Conservation (phyloP, 371 early-diverging fungal genomes). For the Rhizopus arrhizus region DNA sequence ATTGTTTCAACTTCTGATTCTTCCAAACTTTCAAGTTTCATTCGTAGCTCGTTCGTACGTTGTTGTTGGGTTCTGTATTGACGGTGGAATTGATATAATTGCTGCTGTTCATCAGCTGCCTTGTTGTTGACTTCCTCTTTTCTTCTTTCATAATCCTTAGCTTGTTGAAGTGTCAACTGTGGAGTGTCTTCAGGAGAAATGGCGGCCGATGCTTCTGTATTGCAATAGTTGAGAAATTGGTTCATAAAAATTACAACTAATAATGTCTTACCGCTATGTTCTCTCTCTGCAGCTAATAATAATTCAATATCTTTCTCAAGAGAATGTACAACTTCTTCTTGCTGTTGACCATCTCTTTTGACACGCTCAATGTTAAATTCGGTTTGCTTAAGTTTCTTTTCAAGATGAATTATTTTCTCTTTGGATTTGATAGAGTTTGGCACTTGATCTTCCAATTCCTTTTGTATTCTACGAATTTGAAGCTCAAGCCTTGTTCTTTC, state of each 20-base stretch:
- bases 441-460: constrained; percentile 61
- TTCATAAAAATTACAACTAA: not conserved
- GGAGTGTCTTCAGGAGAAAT: not conserved
- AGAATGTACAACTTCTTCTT: constrained; percentile 35
- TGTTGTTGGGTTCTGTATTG: constrained; percentile 69
- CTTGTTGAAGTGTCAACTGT: constrained; percentile 40
- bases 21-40: constrained; percentile 59
- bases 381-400: constrained; percentile 68
- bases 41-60: constrained; percentile 57
- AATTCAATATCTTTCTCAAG: constrained; percentile 31
- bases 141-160: constrained; percentile 61
- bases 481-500: constrained; percentile 75
- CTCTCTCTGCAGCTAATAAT: constrained; percentile 9
- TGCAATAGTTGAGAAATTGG: not conserved
- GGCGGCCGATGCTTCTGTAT: not conserved
- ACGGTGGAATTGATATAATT: constrained; percentile 67
- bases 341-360: constrained; percentile 59
- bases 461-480: constrained; percentile 67
- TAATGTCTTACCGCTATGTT: constrained; percentile 12
- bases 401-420: constrained; percentile 71
- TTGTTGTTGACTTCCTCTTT: constrained; percentile 72
- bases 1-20: constrained; percentile 39
- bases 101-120: constrained; percentile 69
- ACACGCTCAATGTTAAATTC: constrained; percentile 57
- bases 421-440: constrained; percentile 66